These are phyloP conservation scores for Alloteropsis semialata DNA, from an alignment of 176 grass and related monocot genomes.

Conservation along the genomic window DNA sequence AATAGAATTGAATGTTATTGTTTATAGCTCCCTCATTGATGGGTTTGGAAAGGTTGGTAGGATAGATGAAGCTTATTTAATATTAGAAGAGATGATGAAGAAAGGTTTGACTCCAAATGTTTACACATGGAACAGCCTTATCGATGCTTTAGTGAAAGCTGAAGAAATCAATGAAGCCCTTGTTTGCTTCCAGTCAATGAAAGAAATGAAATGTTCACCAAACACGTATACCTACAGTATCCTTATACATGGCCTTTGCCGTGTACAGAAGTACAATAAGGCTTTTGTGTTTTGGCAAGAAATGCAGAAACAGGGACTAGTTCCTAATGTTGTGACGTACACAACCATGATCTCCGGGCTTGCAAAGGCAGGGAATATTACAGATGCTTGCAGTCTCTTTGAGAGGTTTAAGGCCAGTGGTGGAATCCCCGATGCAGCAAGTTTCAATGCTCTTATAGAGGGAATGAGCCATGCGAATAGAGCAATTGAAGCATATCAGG, in stretches of 20 bases:
- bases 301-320: conserved; percentile 81
- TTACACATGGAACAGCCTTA: conserved; percentile 91
- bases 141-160: conserved; percentile 91
- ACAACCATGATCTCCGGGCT: conserved; percentile 93
- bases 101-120: conserved; percentile 77
- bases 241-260: conserved; percentile 87
- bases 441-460: conserved; percentile 94
- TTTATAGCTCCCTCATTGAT: conserved; percentile 94
- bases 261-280: conserved; percentile 90
- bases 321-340: conserved; percentile 82
- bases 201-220: conserved; percentile 82
- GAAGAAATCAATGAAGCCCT: conserved; percentile 94
- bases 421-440: conserved; percentile 64
- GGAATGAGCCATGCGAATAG: conserved; percentile 94
- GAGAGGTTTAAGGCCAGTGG: conserved; percentile 84
- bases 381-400: conserved; percentile 72
- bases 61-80: conserved; percentile 96
- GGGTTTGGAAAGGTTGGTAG: conserved; percentile 93
- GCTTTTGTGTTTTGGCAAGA: conserved; percentile 98
- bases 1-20: conserved; percentile 72
- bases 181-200: conserved; percentile 92
- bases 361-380: conserved; percentile 83
- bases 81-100: conserved; percentile 99
- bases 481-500: conserved; percentile 67
- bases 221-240: conserved; percentile 89